Evolutionary conservation across 2,329 filamentous ascomycete species (phyloP).

Genomic region (Talaromyces sp.): DNA sequence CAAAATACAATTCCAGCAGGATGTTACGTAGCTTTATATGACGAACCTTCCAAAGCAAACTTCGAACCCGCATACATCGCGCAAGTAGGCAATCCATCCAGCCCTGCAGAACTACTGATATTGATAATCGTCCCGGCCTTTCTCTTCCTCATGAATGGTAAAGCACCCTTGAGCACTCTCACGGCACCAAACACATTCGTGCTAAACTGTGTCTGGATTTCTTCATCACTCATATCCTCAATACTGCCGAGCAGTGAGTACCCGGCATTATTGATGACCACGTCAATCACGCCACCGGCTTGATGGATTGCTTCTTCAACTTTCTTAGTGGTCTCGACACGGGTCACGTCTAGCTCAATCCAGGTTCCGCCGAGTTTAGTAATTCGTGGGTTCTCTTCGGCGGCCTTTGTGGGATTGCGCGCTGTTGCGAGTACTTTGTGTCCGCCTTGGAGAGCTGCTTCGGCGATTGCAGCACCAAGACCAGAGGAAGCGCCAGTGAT

Average conservation of each 20-base stretch:
- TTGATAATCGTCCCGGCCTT: conserved; percentile 27
- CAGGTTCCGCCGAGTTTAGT: conserved; percentile 2
- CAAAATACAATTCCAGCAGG: neutral
- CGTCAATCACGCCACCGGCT: conserved; percentile 3
- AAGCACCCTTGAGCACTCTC: conserved; percentile 22
- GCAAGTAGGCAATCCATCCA: conserved; percentile 23
- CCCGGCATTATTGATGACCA: conserved; percentile 15
- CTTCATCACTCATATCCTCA: conserved; percentile 27
- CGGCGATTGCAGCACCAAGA: conserved; percentile 22
- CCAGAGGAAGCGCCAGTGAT: conserved; percentile 25
- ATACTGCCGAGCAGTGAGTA: conserved; percentile 20
- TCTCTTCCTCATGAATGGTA: conserved; percentile 27
- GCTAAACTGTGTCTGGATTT: conserved; percentile 24
- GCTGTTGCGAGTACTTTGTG: conserved; percentile 27
- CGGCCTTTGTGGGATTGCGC: conserved; percentile 24
- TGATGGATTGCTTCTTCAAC: conserved; percentile 3
- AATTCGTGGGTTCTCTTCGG: conserved; percentile 20
- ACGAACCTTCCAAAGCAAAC: conserved; percentile 29
- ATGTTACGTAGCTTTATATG: neutral
- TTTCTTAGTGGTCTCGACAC: neutral
- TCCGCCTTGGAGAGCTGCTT: conserved; percentile 23
- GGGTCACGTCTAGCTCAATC: conserved; percentile 13
- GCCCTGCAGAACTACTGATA: conserved; percentile 25
- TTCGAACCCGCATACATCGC: conserved; percentile 29
- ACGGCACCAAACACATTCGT: conserved; percentile 30